Evolutionary conservation across 192 early-diverging fungal species (phyloP), one percentile per base, ranked within the genome.

Genomic region (Podila verticillata): DNA sequence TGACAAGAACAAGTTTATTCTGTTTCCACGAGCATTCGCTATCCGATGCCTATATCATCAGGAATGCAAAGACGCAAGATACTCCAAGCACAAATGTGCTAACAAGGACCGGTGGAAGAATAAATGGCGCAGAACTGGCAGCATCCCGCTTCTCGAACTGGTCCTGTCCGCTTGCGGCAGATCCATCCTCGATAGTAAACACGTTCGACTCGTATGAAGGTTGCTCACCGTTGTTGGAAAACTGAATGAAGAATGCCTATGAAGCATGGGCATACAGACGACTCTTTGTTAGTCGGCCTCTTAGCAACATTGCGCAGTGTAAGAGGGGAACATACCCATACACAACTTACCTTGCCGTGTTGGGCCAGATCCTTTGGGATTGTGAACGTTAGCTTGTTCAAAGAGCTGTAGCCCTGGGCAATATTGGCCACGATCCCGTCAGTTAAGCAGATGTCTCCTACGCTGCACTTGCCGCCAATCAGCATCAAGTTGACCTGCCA

Each of bases 401-500:
- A 31, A 34, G 61, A 44, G 48, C 13, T 57, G 22, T 64, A 63
- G 12, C 32, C 29, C n/a, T 68, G 34, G 5, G 66, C 48, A 13
- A 75, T 75, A 13, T 54, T 17, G n/a, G 61, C 66, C 6, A 68
- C 73, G 30, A 68, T 9, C 0, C 73, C 73, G 24, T 75, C 66
- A 10, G 67, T 65, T 10, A 75, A 26, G 35, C 73, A 68, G 30
- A 75, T 63, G 15, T 24, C 61, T 10, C 13, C 68, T 61, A 2
- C 2, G 51, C 51, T 54, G 39, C 73, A 75, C 51, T 63, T 48
- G 15, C 30, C 73, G 8, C 73, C 73, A 12, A 75, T 20, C 10
- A 75, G 30, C 26, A 75, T 49, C 9, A 75, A 39, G n/a, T 63
- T 66, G 20, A 75, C 73, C 15, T 63, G 65, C 73, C 73, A 75